phyloP scores from a whole-genome alignment of 805 yeast genomes.

The Pichia manshurica region DNA sequence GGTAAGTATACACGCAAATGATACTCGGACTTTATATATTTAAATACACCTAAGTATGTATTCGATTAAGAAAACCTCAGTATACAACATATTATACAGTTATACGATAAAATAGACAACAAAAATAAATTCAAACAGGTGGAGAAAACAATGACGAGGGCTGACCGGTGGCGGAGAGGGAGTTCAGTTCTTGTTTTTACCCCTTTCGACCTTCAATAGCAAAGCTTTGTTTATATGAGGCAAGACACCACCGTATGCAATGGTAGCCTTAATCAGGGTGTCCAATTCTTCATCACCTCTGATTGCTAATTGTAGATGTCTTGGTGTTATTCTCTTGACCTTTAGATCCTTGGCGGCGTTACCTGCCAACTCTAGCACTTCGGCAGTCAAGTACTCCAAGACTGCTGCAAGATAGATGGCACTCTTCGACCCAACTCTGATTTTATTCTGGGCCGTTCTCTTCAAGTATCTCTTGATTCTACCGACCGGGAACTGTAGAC shows the following conservation, averaged over 20 bases:
- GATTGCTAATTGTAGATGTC: slow-evolving; percentile 93
- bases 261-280: slow-evolving; percentile 87
- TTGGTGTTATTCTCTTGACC: slow-evolving; percentile 95
- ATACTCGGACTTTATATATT: no score
- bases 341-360: slow-evolving; percentile 95
- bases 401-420: slow-evolving; percentile 96
- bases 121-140: neutral
- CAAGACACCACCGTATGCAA: slow-evolving; percentile 96
- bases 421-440: slow-evolving; percentile 67
- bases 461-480: slow-evolving; percentile 96
- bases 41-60: neutral
- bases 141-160: neutral
- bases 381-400: slow-evolving; percentile 92
- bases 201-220: slow-evolving; percentile 66
- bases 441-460: slow-evolving; percentile 72
- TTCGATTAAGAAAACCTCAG: neutral
- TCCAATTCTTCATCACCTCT: slow-evolving; percentile 98
- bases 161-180: no score
- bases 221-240: slow-evolving; percentile 87
- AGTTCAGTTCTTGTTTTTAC: neutral
- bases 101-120: slow-evolving; percentile 3
- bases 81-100: neutral
- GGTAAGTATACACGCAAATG: slow-evolving; percentile 1
- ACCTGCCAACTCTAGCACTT: slow-evolving; percentile 95
- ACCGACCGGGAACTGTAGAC: slow-evolving; percentile 96